Evolutionary conservation across 257 asterid species (phyloP), one percentile per base, ranked within the genome.

Genomic region (Eustoma russellianum): DNA sequence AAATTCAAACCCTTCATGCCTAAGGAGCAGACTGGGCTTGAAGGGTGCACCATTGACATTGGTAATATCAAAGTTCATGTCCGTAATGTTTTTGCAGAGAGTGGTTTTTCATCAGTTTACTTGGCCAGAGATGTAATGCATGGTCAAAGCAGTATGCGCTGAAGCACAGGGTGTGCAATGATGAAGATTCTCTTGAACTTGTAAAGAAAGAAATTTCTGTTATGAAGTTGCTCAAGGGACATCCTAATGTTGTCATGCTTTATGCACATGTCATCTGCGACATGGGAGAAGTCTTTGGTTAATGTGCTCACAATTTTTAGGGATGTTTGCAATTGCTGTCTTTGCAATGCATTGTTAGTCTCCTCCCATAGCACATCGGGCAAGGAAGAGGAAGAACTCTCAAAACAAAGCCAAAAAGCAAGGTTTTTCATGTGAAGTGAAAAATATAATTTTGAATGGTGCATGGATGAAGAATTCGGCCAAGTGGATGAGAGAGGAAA

Each of bases 361-460:
- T 61, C 95, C 91, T 16, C 91, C 98, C 13, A 76, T 92, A 64
- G 98, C 98, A 63, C 98, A 92, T 68, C 64, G 98, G 98, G n/a
- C n/a, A n/a, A n/a, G n/a, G n/a, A n/a, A n/a, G n/a, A n/a, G n/a
- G n/a, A n/a, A n/a, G n/a, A n/a, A n/a, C n/a, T n/a, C n/a, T n/a
- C n/a, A n/a, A n/a, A n/a, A n/a, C n/a, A n/a, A n/a, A n/a, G n/a
- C n/a, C n/a, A n/a, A n/a, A n/a, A n/a, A n/a, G n/a, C n/a, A n/a
- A n/a, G n/a, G n/a, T n/a, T n/a, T n/a, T n/a, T n/a, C n/a, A n/a
- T n/a, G n/a, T n/a, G n/a, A n/a, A n/a, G n/a, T n/a, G n/a, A n/a
- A n/a, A n/a, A n/a, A n/a, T n/a, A n/a, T n/a, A n/a, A n/a, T n/a
- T n/a, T n/a, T n/a, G n/a, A n/a, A n/a, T n/a, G n/a, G n/a, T n/a